A percentile compares a stretch with the other conserved stretches of the same genome.
These are phyloP conservation scores for Verticillium longisporum DNA, from an alignment of 2,329 filamentous ascomycete species.

Conservation along the genomic window DNA sequence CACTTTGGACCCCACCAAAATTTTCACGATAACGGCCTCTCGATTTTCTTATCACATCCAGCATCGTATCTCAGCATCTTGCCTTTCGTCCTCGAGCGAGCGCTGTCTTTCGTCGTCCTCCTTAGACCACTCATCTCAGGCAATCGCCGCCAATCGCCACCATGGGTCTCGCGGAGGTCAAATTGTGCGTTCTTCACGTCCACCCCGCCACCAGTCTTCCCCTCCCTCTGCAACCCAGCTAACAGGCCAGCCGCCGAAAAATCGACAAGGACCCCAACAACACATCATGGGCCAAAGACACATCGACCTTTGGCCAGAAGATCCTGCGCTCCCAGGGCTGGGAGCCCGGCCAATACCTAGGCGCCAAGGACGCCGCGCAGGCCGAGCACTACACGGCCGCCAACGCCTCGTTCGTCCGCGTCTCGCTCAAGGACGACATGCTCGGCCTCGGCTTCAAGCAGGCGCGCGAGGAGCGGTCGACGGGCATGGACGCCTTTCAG, in stretches of 20 bases:
- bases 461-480: constrained; percentile 68
- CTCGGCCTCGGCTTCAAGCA: constrained; percentile 80
- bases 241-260: constrained; percentile 44
- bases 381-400: constrained; percentile 70
- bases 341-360: constrained; percentile 78
- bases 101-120: not conserved
- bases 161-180: constrained; percentile 2
- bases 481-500: constrained; percentile 81
- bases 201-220: not conserved
- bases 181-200: not conserved
- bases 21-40: not conserved
- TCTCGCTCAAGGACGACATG: constrained; percentile 83
- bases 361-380: constrained; percentile 69
- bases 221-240: not conserved
- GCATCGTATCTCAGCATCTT: no score
- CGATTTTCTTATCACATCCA: not conserved
- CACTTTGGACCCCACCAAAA: not conserved
- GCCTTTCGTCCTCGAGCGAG: no score
- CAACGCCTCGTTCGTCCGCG: constrained; percentile 78
- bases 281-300: constrained; percentile 82
- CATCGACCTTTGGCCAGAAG: constrained; percentile 77
- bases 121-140: not conserved
- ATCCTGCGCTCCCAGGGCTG: constrained; percentile 87
- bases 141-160: not conserved
- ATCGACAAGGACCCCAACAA: constrained; percentile 93